Evolutionary conservation across 2,329 filamentous ascomycete genomes (phyloP).

Genomic region (Nannizzia gypsea): DNA sequence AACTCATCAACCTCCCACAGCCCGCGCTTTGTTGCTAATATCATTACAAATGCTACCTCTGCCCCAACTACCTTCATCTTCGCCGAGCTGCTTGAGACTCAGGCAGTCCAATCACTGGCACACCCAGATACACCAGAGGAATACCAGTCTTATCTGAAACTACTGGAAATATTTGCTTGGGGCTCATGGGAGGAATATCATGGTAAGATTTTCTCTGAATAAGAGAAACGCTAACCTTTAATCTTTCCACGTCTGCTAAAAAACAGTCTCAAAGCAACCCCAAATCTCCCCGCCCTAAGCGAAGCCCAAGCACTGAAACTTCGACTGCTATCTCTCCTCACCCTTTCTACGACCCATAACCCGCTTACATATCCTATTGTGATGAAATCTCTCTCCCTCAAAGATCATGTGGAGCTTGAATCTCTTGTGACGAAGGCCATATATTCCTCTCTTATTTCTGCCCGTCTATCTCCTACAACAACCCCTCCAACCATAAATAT

Average conservation of each 20-base stretch:
- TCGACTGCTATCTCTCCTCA: conserved; percentile 76
- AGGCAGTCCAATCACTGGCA: conserved; percentile 63
- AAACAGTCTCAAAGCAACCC: conserved; percentile 29
- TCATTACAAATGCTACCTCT: conserved; percentile 81
- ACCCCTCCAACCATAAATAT: conserved; percentile 62
- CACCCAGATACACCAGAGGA: conserved; percentile 46
- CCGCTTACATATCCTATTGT: conserved; percentile 65
- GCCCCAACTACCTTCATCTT: conserved; percentile 85
- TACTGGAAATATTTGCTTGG: conserved; percentile 84
- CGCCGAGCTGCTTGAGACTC: conserved; percentile 73
- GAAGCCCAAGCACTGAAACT: conserved; percentile 70
- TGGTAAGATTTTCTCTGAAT: conserved; percentile 29
- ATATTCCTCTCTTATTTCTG: conserved; percentile 71
- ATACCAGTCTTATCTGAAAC: conserved; percentile 50
- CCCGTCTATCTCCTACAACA: conserved; percentile 80
- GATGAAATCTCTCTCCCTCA: conserved; percentile 53
- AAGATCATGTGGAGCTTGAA: conserved; percentile 61
- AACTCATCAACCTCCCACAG: conserved; percentile 63
- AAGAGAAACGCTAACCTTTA: no score
- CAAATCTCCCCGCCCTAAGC: conserved; percentile 58
- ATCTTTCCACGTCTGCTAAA: not conserved
- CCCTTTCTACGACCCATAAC: conserved; percentile 56
- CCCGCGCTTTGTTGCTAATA: conserved; percentile 70
- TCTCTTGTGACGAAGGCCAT: conserved; percentile 75
- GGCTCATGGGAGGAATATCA: conserved; percentile 76